Percentiles rank a stretch among this genome's conserved stretches.
Evolutionary conservation across 495 filamentous ascomycete species (phyloP).

Genomic region (Penicillium steckii): DNA sequence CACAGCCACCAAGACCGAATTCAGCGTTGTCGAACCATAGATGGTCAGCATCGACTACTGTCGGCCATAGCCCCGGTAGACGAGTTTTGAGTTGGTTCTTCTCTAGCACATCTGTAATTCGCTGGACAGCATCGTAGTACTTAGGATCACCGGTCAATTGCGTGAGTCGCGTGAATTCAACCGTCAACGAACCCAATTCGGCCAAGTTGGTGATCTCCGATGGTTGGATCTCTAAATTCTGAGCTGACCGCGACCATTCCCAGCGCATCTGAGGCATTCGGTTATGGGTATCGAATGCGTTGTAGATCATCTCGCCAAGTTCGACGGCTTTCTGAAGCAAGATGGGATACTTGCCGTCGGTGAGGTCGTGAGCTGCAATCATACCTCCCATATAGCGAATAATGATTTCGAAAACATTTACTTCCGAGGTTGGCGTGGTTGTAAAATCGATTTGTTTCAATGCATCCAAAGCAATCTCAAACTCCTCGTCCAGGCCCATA

Average conservation of each 20-base stretch:
- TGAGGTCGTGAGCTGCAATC: conserved; percentile 80
- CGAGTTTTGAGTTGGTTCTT: conserved; percentile 65
- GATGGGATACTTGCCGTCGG: conserved; percentile 58
- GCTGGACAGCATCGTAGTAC: conserved; percentile 91
- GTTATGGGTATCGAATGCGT: conserved; percentile 93
- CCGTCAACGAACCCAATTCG: conserved; percentile 80
- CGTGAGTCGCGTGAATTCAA: conserved; percentile 92
- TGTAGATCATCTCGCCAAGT: conserved; percentile 83
- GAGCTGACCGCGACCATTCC: conserved; percentile 46
- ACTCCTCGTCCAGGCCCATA: conserved; percentile 60
- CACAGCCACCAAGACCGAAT: conserved; percentile 81
- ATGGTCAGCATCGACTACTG: conserved; percentile 63
- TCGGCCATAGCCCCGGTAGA: conserved; percentile 82
- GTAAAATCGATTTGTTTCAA: conserved; percentile 55
- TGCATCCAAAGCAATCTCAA: conserved; percentile 56
- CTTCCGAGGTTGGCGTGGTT: conserved; percentile 45
- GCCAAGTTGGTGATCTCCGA: conserved; percentile 56
- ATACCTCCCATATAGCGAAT: conserved; percentile 87
- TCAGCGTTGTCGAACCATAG: conserved; percentile 45
- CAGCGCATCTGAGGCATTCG: conserved; percentile 76
- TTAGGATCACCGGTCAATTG: conserved; percentile 82
- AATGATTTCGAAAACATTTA: conserved; percentile 85
- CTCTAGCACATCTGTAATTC: conserved; percentile 80
- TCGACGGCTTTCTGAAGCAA: conserved; percentile 84
- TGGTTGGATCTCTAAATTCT: conserved; percentile 40